phyloP scores from a whole-genome alignment of 2,329 filamentous ascomycete genomes.

The Aspergillus ibericus region DNA sequence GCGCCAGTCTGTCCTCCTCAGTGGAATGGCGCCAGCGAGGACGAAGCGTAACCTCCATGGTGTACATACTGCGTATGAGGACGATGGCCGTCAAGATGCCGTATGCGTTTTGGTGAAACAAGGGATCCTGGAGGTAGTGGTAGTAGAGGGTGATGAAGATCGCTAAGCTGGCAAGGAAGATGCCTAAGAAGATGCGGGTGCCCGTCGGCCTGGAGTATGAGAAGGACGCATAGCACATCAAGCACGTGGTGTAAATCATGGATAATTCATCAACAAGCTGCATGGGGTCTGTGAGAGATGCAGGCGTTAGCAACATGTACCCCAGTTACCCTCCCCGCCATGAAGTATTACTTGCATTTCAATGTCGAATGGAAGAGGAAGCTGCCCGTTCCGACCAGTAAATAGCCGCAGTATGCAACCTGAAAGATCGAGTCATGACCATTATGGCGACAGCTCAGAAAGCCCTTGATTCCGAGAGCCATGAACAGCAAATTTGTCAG shows the following conservation, averaged over 20 bases:
- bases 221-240: slow-evolving; percentile 74
- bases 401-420: slow-evolving; percentile 63
- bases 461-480: slow-evolving; percentile 72
- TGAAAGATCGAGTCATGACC: slow-evolving; percentile 75
- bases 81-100: slow-evolving; percentile 69
- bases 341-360: slow-evolving; percentile 53
- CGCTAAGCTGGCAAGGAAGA: slow-evolving; percentile 57
- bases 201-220: slow-evolving; percentile 61
- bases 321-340: no score
- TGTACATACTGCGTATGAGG: slow-evolving; percentile 71
- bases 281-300: slow-evolving; percentile 58
- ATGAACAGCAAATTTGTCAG: slow-evolving; percentile 82
- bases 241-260: slow-evolving; percentile 71
- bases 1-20: slow-evolving; percentile 46
- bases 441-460: slow-evolving; percentile 69
- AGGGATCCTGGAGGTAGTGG: slow-evolving; percentile 76
- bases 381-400: slow-evolving; percentile 61
- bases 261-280: slow-evolving; percentile 69
- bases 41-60: slow-evolving; percentile 69
- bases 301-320: slow-evolving; percentile 20
- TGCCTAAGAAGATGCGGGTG: slow-evolving; percentile 56
- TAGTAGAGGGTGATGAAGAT: slow-evolving; percentile 76
- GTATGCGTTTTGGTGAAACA: slow-evolving; percentile 80
- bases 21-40: slow-evolving; percentile 56
- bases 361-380: slow-evolving; percentile 65